phyloP scores from a whole-genome alignment of 1,139 yeast genomes.

The Pichia kudriavzevii region DNA sequence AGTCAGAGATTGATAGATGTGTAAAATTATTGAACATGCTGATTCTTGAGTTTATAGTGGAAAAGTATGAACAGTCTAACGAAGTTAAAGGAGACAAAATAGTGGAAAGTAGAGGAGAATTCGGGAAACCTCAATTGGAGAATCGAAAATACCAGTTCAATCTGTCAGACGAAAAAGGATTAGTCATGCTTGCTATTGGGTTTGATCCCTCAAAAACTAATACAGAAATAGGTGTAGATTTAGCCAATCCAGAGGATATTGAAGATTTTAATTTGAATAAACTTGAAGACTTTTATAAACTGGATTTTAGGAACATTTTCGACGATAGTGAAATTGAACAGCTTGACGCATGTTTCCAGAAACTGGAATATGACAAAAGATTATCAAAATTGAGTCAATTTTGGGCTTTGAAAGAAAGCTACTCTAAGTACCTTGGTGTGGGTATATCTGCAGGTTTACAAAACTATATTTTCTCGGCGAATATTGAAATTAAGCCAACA shows the following conservation, averaged over 20 bases:
- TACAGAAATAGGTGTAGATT: constrained; percentile 48
- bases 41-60: constrained; percentile 18
- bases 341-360: constrained; percentile 20
- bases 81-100: constrained; percentile 14
- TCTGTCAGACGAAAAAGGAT: constrained; percentile 50
- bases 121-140: constrained; percentile 36
- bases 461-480: constrained; percentile 24
- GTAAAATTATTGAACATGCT: constrained; percentile 21
- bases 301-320: constrained; percentile 45
- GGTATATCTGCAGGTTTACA: constrained; percentile 51
- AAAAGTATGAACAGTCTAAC: constrained; percentile 10
- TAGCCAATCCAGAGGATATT: constrained; percentile 48
- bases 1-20: constrained; percentile 14
- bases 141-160: constrained; percentile 35
- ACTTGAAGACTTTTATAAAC: constrained; percentile 29
- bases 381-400: constrained; percentile 35
- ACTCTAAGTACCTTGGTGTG: constrained; percentile 51
- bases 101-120: constrained; percentile 22
- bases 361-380: constrained; percentile 13
- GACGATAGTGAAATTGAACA: constrained; percentile 33
- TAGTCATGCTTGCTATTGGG: constrained; percentile 39
- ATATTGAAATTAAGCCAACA: constrained; percentile 23
- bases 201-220: constrained; percentile 21
- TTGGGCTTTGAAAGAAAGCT: constrained; percentile 74
- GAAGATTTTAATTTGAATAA: constrained; percentile 27